phyloP scores from a whole-genome alignment of 2,329 filamentous ascomycete genomes.

The Talaromyces marneffei region DNA sequence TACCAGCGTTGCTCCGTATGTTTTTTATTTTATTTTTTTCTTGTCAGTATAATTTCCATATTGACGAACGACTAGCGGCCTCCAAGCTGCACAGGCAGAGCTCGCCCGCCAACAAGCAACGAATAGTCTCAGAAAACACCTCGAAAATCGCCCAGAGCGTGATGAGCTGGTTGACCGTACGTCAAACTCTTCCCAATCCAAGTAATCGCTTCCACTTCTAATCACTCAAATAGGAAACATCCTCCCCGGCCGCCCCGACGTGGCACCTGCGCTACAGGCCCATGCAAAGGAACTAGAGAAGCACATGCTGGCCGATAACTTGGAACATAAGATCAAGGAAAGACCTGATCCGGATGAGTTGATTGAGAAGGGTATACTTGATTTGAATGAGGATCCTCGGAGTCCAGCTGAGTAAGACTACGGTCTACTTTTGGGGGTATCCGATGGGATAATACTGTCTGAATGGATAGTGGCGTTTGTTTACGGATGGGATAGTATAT shows the following conservation, averaged over 20 bases:
- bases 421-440: neutral
- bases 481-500: neutral
- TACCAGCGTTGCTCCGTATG: conserved; percentile 60
- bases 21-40: neutral
- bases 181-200: conserved; percentile 22
- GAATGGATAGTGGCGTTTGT: conserved; percentile 2
- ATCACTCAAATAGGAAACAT: conserved; percentile 63
- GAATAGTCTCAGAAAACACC: conserved; percentile 59
- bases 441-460: conserved; percentile 1
- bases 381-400: conserved; percentile 52
- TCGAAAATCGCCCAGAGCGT: conserved; percentile 60
- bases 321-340: conserved; percentile 80
- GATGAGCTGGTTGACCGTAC: conserved; percentile 73
- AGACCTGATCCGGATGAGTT: conserved; percentile 71
- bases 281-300: conserved; percentile 79
- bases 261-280: conserved; percentile 71
- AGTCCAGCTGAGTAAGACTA: conserved; percentile 14
- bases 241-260: conserved; percentile 64
- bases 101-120: conserved; percentile 59
- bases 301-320: conserved; percentile 77
- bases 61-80: conserved; percentile 41
- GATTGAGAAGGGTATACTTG: conserved; percentile 72
- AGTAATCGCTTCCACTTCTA: neutral
- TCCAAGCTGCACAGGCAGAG: conserved; percentile 58
- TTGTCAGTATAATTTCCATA: neutral